phyloP scores from a whole-genome alignment of 1,284 basidiomycete species.

The Marasmius tenuissimus region DNA sequence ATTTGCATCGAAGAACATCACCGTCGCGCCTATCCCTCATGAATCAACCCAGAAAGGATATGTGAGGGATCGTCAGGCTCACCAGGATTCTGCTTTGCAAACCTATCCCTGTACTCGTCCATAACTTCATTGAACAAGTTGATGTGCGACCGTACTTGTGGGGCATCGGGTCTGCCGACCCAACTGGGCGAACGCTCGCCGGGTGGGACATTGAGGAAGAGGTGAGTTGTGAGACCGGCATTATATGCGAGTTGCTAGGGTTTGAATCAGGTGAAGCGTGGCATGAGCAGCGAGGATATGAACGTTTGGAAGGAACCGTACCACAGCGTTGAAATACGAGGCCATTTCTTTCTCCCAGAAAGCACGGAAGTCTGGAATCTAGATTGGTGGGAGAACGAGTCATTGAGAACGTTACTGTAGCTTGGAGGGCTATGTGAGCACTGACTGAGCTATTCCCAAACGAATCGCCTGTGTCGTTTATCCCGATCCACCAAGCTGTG shows the following conservation, averaged over 20 bases:
- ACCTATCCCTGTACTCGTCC: constrained; percentile 30
- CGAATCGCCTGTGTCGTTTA: constrained; percentile 57
- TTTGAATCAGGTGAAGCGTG: neutral
- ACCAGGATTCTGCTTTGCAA: constrained; percentile 37
- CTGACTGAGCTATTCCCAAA: constrained; percentile 43
- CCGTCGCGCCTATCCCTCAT: constrained; percentile 30
- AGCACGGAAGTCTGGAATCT: constrained; percentile 48
- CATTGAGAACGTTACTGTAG: neutral
- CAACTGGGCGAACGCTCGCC: constrained; percentile 44
- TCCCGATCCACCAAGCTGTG: constrained; percentile 59
- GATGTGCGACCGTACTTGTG: constrained; percentile 39
- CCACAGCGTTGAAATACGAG: constrained; percentile 54
- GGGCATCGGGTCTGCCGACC: constrained; percentile 30
- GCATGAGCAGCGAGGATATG: neutral
- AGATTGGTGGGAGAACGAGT: neutral
- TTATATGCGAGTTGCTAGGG: constrained; percentile 39
- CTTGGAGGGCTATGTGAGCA: neutral
- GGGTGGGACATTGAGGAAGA: constrained; percentile 58
- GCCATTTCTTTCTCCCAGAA: constrained; percentile 54
- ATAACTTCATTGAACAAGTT: constrained; percentile 42
- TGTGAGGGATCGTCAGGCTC: constrained; percentile 1
- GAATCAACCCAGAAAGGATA: neutral
- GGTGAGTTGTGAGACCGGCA: constrained; percentile 43
- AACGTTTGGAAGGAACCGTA: constrained; percentile 23
- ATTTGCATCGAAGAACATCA: constrained; percentile 52